Evolutionary conservation across 495 filamentous ascomycete genomes (phyloP).

Genomic region (Penicillium malachiteum): DNA sequence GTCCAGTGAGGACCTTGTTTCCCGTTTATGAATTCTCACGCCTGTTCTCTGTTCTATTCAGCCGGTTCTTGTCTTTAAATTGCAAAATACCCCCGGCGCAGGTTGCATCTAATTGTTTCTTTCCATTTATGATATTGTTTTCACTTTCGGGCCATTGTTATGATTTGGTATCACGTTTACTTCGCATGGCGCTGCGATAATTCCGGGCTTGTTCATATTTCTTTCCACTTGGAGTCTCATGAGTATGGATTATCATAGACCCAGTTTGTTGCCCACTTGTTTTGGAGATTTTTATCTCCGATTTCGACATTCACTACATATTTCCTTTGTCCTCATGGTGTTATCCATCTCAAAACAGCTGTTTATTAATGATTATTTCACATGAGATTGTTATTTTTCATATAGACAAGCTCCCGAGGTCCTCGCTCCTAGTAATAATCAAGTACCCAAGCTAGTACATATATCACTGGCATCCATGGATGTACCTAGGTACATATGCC

Average conservation of each 20-base stretch:
- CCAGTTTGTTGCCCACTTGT: background rate
- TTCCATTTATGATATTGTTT: background rate
- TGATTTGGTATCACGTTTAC: background rate
- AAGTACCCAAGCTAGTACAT: too few species aligned
- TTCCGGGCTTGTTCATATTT: background rate
- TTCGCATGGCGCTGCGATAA: constrained; percentile 1
- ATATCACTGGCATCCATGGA: too few species aligned
- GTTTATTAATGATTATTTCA: too few species aligned
- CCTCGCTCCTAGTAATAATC: too few species aligned
- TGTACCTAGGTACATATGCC: too few species aligned
- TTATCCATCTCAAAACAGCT: background rate
- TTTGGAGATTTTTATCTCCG: background rate
- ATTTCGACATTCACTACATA: background rate
- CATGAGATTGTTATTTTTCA: too few species aligned
- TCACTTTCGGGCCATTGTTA: background rate
- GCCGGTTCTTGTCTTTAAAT: constrained; percentile 19
- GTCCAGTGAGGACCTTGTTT: background rate
- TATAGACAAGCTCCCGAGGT: too few species aligned
- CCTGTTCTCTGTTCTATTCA: constrained; percentile 12
- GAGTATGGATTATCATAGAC: background rate
- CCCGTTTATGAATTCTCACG: constrained; percentile 15
- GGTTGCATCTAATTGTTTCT: constrained; percentile 18
- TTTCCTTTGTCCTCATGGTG: background rate
- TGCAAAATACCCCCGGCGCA: constrained; percentile 29
- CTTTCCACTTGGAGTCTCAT: background rate